These are phyloP conservation scores for Penicillium sp. DNA, from an alignment of 2,329 filamentous ascomycete genomes.

Conservation along the genomic window DNA sequence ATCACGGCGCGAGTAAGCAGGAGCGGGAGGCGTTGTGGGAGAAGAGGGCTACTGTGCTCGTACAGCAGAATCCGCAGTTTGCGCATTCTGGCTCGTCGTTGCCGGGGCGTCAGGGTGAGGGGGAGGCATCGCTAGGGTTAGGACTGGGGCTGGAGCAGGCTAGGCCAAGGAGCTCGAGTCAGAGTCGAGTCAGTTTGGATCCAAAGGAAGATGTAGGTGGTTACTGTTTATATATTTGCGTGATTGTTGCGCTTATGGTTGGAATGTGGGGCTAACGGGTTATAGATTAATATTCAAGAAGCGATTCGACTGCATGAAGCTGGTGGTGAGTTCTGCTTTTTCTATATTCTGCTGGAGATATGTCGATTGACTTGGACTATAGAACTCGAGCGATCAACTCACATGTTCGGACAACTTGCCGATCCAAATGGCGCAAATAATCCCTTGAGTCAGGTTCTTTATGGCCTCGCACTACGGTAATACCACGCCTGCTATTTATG, in stretches of 20 bases:
- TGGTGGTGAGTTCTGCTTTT: conserved; percentile 51
- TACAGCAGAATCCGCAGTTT: conserved; percentile 54
- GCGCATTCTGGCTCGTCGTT: conserved; percentile 37
- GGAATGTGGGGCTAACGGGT: conserved; percentile 1
- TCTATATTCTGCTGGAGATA: background rate
- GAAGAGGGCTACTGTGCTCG: conserved; percentile 85
- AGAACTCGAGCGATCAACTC: conserved; percentile 75
- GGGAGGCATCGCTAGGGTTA: background rate
- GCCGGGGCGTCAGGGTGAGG: conserved; percentile 6
- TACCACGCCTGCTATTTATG: background rate
- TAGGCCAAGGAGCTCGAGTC: conserved; percentile 36
- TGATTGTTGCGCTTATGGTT: background rate
- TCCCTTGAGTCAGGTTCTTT: conserved; percentile 90
- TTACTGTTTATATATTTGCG: background rate
- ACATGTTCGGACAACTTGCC: conserved; percentile 78
- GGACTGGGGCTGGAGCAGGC: conserved; percentile 1
- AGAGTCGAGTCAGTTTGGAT: conserved; percentile 28
- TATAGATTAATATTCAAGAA: conserved; percentile 73
- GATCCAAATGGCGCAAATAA: conserved; percentile 84
- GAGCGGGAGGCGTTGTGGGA: conserved; percentile 80
- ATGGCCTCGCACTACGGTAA: conserved; percentile 83
- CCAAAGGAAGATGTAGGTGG: conserved; percentile 37
- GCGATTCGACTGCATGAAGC: conserved; percentile 91
- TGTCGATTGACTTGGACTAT: background rate
- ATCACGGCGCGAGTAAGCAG: conserved; percentile 46